A percentile compares a stretch with the other conserved stretches of the same genome.
Evolutionary conservation across 495 filamentous ascomycete species (phyloP).

Genomic region (Aspergillus olivimuriae): DNA sequence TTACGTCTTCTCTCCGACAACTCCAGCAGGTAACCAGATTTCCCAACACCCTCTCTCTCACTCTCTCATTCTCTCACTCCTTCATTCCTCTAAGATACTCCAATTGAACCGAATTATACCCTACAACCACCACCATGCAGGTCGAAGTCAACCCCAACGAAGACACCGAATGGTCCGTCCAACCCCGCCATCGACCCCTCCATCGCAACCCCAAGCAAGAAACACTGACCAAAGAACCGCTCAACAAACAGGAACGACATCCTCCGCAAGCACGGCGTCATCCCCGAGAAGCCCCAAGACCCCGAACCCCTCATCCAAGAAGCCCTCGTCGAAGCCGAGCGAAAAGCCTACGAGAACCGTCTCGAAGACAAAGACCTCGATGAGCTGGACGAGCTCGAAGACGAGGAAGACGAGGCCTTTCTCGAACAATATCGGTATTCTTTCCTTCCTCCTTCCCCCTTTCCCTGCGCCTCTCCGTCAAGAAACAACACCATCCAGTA

Average conservation of each 20-base stretch:
- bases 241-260: conserved; percentile 81
- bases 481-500: too few species aligned
- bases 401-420: conserved; percentile 90
- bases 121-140: conserved; percentile 65
- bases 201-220: too few species aligned
- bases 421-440: conserved; percentile 80
- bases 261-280: conserved; percentile 89
- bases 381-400: conserved; percentile 88
- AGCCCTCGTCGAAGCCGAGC: conserved; percentile 76
- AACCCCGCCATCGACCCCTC: conserved; percentile 5
- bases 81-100: too few species aligned
- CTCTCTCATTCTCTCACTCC: too few species aligned
- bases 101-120: too few species aligned
- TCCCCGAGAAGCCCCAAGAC: conserved; percentile 92
- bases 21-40: too few species aligned
- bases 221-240: too few species aligned
- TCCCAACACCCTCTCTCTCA: too few species aligned
- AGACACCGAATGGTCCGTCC: conserved; percentile 87
- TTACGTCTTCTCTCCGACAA: too few species aligned
- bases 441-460: too few species aligned
- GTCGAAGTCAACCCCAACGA: conserved; percentile 94
- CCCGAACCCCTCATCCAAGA: conserved; percentile 68
- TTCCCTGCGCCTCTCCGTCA: too few species aligned
- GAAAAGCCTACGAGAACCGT: conserved; percentile 78
- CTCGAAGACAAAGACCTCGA: conserved; percentile 90